These are phyloP conservation scores for Cyclospora cayetanensis DNA, from an alignment of 169 alveolate species.

Conservation along the genomic window DNA sequence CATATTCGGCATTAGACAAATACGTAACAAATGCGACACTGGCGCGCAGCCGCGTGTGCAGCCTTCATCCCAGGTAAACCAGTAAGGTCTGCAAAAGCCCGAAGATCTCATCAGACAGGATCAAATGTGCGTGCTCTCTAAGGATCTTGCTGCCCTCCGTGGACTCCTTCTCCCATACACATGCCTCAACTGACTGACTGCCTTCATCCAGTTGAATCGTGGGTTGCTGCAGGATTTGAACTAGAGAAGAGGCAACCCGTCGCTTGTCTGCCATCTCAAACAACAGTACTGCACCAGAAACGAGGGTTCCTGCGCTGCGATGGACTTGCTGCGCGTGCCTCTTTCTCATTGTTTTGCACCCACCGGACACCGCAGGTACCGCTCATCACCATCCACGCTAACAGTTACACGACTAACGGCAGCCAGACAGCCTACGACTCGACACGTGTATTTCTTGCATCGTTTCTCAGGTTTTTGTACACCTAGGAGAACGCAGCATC, in stretches of 20 bases:
- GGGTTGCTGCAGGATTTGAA: background rate
- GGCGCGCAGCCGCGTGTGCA: no score
- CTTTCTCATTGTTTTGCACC: background rate
- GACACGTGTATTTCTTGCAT: background rate
- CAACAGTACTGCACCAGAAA: background rate
- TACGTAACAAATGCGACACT: no score
- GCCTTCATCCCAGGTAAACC: no score
- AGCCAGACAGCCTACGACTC: background rate
- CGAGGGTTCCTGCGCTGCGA: background rate
- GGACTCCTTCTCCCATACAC: no score
- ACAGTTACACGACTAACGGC: background rate
- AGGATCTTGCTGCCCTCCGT: no score
- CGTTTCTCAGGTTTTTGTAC: slow-evolving; percentile 15
- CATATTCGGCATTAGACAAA: no score
- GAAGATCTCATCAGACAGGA: no score
- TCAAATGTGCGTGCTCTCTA: no score
- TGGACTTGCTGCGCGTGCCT: background rate
- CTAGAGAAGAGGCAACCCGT: background rate
- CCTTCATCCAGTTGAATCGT: no score
- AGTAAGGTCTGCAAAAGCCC: no score
- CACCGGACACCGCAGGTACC: background rate
- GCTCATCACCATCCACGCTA: background rate
- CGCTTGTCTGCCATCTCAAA: background rate
- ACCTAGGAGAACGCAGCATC: slow-evolving; percentile 2
- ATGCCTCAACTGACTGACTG: no score